A percentile compares a stretch with the other conserved stretches of the same genome.
Conservation (phyloP, 106 monocot genomes). For the Hemerocallis citrina region DNA sequence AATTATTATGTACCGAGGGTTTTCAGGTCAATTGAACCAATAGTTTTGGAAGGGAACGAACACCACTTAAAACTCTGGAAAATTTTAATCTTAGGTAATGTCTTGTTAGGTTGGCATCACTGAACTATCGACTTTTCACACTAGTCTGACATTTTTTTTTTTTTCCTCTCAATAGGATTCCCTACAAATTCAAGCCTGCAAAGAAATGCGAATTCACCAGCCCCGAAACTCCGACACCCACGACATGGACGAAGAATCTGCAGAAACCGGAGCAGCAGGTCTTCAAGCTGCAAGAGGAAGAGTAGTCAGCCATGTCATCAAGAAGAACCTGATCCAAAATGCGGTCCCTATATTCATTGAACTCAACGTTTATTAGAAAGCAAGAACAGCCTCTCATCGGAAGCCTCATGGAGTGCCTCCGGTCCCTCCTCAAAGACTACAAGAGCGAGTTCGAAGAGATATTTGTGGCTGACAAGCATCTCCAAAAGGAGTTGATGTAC, state of each 20-base stretch:
- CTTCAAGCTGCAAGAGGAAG: slow-evolving; percentile 51
- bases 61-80: too few relatives aligned
- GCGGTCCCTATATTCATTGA: slow-evolving; percentile 95
- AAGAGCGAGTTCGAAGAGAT: slow-evolving; percentile 95
- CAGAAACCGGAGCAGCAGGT: slow-evolving; percentile 19
- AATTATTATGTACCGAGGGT: too few relatives aligned
- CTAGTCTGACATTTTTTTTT: too few relatives aligned
- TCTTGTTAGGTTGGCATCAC: too few relatives aligned
- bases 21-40: too few relatives aligned
- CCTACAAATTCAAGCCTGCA: slow-evolving; percentile 73
- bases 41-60: too few relatives aligned
- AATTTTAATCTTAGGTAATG: too few relatives aligned
- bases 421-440: slow-evolving; percentile 78
- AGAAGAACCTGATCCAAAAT: slow-evolving; percentile 85
- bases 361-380: slow-evolving; percentile 72
- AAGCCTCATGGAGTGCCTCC: slow-evolving; percentile 82
- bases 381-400: slow-evolving; percentile 87
- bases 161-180: slow-evolving; percentile 42
- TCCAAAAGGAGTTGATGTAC: slow-evolving; percentile 89
- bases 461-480: slow-evolving; percentile 84
- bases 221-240: slow-evolving; percentile 32
- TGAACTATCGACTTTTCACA: too few relatives aligned
- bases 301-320: slow-evolving; percentile 77
- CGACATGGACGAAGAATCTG: slow-evolving; percentile 64
- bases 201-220: slow-evolving; percentile 72